Conservation (phyloP, 2,329 filamentous ascomycete genomes). For the Nemania diffusa region DNA sequence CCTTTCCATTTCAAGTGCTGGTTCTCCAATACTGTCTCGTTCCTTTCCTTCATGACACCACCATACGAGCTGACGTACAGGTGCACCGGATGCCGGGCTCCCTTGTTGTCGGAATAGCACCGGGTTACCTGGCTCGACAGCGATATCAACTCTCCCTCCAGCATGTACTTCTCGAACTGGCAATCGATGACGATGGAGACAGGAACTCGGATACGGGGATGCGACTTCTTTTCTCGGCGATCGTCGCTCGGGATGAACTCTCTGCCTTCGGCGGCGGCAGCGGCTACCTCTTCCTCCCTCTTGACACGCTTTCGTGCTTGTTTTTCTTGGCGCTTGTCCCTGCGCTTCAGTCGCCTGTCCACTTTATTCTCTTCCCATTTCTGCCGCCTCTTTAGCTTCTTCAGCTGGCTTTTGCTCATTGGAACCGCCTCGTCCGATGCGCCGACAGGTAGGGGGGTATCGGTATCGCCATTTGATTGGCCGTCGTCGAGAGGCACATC, state of each 20-base stretch:
- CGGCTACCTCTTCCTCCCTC: slow-evolving; percentile 61
- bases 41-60: slow-evolving; percentile 78
- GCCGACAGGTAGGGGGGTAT: slow-evolving; percentile 49
- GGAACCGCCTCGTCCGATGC: slow-evolving; percentile 32
- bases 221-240: slow-evolving; percentile 50
- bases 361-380: slow-evolving; percentile 80
- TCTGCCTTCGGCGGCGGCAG: slow-evolving; percentile 55
- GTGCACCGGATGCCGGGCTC: slow-evolving; percentile 73
- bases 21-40: slow-evolving; percentile 77
- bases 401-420: slow-evolving; percentile 87
- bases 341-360: slow-evolving; percentile 66
- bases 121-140: slow-evolving; percentile 85
- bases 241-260: slow-evolving; percentile 53
- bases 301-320: slow-evolving; percentile 62
- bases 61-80: slow-evolving; percentile 82
- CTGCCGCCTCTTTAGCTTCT: slow-evolving; percentile 77
- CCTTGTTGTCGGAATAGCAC: slow-evolving; percentile 88
- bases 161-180: slow-evolving; percentile 91
- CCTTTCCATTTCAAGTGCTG: slow-evolving; percentile 84
- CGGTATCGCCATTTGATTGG: slow-evolving; percentile 59
- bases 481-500: slow-evolving; percentile 71
- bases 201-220: slow-evolving; percentile 65
- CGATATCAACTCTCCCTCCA: slow-evolving; percentile 84
- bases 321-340: slow-evolving; percentile 63
- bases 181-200: slow-evolving; percentile 89